Base-by-base conservation (phyloP, 495 filamentous ascomycete genomes). In the Xylaria flabelliformis region DNA sequence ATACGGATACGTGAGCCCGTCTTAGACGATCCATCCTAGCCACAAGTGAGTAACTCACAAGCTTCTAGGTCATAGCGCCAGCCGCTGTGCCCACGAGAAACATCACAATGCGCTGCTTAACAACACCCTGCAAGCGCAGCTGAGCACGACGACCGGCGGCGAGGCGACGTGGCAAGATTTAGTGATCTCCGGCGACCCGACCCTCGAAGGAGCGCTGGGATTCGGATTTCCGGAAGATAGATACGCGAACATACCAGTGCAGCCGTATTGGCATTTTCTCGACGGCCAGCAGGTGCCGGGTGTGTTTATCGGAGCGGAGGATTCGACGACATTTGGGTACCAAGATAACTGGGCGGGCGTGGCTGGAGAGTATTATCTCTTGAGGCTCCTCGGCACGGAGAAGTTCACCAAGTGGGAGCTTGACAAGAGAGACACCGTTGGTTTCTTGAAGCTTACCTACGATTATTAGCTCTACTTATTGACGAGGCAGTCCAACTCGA, bases 211-310 rank as follows among this genome's bases (percentile, higher is more conserved):
- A 6, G 66, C 51, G 8, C 51, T 69, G 8, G 66, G 66, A 0
- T 56, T 69, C 36, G 66, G 51, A 7, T 69, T 69, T 19, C 4
- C 51, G 3, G 66, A 69, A 21, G 66, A 69, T 42, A 46, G 3
- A 24, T 69, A 69, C 36, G 26, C 66, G 36, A 69, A 46, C 36
- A 59, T 69, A 19, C 51, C 66, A 26, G 1, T 69, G 44, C 50
- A 32, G 51, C 50, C 66, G 9, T 69, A 69, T 34, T 69, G 66
- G 66, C 51, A 69, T 59, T 69, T 69, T n/a, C 9, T 59, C 51
- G 36, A 59, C 15, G 66, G 36, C 21, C 36, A 59, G 51, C 66
- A 69, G 51, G 36, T 69, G 9, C 66, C 66, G 21, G 66, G 66
- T 9, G 39, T 69, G 2, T 69, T 29, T 21, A 24, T 69, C 9